Evolutionary conservation across 306 rosid species (phyloP), one percentile per base, ranked within the genome.

Genomic region (Lotus japonicus): DNA sequence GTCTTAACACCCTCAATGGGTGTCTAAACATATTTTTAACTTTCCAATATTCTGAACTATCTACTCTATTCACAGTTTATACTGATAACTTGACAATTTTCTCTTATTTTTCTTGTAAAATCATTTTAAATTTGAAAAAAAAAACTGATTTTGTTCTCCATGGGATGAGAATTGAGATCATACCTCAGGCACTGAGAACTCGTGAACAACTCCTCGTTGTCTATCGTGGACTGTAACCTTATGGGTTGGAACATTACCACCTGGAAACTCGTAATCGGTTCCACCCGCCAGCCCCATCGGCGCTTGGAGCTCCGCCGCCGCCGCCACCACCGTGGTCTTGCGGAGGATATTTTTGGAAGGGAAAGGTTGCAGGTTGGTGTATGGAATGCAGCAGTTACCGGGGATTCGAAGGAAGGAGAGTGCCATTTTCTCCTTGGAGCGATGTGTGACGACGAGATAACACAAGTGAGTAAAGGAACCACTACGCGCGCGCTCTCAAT

Each of bases 151-250:
- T 31, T 31, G 0, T 6, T 31, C 36, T 7, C 26, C 7, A 31
- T 31, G 36, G 36, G 7, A 31, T 31, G 23, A 26, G 31, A 21
- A 21, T 3, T 1, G 2, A 4, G 72, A 75, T 33, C 3, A 13
- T 63, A 92, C 99, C 99, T 94, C 97, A 3, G 97, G 96, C 0
- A 94, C 99, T 31, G 79, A 11, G 82, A 94, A 94, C 72, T 94
- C 89, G 80, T 94, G 99, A 72, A 90, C 90, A 38, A 78, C 56
- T 15, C 96, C 96, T 14, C 95, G 74, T 65, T 88, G 88, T 15
- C 89, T 68, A 21, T 94, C 99, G 52, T 88, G 99, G 19, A 94
- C 97, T 9, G 86, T 94, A 55, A 94, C 95, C 80, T 85, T 90
- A 76, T 94, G 96, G 7, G 83, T 58, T 7, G 95, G 92, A 73